Conservation (phyloP, 148 eudicot species). For the Hydrangea macrophylla region DNA sequence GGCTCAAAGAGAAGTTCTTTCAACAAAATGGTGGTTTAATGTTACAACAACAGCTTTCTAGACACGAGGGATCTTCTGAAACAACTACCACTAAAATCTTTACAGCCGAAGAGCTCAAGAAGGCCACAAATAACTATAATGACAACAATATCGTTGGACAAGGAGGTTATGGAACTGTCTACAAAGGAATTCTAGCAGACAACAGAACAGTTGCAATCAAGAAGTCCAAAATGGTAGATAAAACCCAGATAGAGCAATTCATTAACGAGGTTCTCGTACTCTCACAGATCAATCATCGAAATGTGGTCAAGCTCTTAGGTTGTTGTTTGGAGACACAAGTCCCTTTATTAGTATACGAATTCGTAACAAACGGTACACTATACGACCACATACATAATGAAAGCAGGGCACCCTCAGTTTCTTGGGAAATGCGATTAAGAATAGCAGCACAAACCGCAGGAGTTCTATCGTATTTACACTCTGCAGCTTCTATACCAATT, state of each 20-base stretch:
- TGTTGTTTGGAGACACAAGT: constrained; percentile 15
- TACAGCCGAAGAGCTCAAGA: constrained; percentile 6
- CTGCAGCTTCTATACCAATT: not conserved
- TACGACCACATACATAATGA: constrained; percentile 1
- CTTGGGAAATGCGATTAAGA: not conserved
- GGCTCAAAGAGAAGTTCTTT: constrained; percentile 2
- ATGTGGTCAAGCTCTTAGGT: constrained; percentile 13
- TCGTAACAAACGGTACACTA: not conserved
- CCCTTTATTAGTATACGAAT: constrained; percentile 16
- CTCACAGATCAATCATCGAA: constrained; percentile 9
- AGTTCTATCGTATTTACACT: not conserved
- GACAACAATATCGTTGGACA: not conserved
- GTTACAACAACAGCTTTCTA: constrained; percentile 11
- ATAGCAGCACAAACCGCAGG: not conserved
- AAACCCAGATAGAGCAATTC: constrained; percentile 3
- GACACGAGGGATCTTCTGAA: not conserved
- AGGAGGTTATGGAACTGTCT: not conserved
- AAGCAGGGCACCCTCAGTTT: not conserved
- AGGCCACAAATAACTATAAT: not conserved
- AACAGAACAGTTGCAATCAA: not conserved
- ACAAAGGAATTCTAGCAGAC: not conserved
- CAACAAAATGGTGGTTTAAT: constrained; percentile 19
- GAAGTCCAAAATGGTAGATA: not conserved
- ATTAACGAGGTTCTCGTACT: not conserved
- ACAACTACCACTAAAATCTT: not conserved